Percentiles rank a stretch among this genome's conserved stretches.
Conservation (phyloP, 805 yeast species). For the Zygosaccharomyces siamensis region DNA sequence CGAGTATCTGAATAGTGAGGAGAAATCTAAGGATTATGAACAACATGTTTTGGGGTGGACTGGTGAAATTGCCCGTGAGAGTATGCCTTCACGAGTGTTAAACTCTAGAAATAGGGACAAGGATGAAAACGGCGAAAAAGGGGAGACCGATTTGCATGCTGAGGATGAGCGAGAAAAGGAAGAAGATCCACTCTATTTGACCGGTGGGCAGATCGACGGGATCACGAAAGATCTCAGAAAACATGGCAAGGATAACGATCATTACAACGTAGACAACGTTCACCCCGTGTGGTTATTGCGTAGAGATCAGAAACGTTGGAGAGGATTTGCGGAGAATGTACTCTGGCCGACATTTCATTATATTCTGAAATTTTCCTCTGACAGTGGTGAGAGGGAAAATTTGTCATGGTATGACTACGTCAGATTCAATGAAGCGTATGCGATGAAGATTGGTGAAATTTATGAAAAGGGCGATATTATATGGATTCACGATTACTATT, state of each 20-base stretch:
- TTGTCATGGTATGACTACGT: constrained; percentile 88
- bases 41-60: constrained; percentile 92
- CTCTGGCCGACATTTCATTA: constrained; percentile 96
- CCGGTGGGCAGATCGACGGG: constrained; percentile 48
- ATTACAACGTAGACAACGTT: constrained; percentile 33
- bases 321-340: constrained; percentile 82
- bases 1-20: constrained; percentile 43
- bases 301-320: constrained; percentile 76
- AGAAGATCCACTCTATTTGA: constrained; percentile 59
- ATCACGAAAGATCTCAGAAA: constrained; percentile 21
- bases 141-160: background rate
- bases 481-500: constrained; percentile 89
- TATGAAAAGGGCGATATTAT: constrained; percentile 87
- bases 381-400: constrained; percentile 58
- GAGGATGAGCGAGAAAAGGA: background rate
- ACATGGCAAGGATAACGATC: constrained; percentile 44
- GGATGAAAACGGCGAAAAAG: constrained; percentile 34
- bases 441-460: constrained; percentile 64
- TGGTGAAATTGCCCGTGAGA: constrained; percentile 58
- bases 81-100: constrained; percentile 9
- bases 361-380: constrained; percentile 70
- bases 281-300: constrained; percentile 89
- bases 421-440: constrained; percentile 83
- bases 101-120: constrained; percentile 9
- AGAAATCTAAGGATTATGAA: constrained; percentile 73